Conservation (phyloP, 148 eudicot species). For the Camellia lanceoleosa region DNA sequence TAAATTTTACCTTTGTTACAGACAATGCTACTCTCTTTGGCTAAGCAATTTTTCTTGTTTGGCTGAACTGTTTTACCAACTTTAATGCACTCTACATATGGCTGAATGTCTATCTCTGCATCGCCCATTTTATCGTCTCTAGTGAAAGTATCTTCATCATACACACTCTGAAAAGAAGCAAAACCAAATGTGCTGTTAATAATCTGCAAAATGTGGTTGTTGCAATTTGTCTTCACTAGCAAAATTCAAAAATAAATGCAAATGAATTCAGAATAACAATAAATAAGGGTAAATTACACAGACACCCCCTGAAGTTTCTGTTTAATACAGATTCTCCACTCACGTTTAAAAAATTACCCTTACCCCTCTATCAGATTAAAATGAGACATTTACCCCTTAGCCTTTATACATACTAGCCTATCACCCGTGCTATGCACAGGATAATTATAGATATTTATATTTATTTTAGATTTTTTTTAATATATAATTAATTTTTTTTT, state of each 20-base stretch:
- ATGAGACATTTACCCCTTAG: no score
- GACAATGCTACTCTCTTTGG: constrained; percentile 48
- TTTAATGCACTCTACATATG: constrained; percentile 34
- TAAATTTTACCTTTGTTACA: constrained; percentile 58
- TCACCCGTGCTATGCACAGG: no score
- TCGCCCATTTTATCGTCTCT: constrained; percentile 47
- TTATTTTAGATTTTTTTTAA: no score
- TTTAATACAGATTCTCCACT: no score
- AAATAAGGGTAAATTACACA: no score
- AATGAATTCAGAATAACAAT: neutral
- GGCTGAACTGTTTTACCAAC: constrained; percentile 46
- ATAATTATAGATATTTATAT: no score
- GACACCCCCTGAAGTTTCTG: no score
- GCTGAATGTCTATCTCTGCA: constrained; percentile 34
- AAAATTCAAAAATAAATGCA: neutral
- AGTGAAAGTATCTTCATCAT: constrained; percentile 44
- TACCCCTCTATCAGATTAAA: no score
- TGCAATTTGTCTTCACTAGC: neutral
- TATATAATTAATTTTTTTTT: no score
- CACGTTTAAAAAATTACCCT: no score
- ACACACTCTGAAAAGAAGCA: constrained; percentile 30
- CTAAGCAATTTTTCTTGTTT: constrained; percentile 39
- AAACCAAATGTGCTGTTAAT: neutral
- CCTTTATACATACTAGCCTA: no score
- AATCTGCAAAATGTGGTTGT: neutral